phyloP scores from a whole-genome alignment of 768 basidiomycete species.

The Cubamyces sp. region DNA sequence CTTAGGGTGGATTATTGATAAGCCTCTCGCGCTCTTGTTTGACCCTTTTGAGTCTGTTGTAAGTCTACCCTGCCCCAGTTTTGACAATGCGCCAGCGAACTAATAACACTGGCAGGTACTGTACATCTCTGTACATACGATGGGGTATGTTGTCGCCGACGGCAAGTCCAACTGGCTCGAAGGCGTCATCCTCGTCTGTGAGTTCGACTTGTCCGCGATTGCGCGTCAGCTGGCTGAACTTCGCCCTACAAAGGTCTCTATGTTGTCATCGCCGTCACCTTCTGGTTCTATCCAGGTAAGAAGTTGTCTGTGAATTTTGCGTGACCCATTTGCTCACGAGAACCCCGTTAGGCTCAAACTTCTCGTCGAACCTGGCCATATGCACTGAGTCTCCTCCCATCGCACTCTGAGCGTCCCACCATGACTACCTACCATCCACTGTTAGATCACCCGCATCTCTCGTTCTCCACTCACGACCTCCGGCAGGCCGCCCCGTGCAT shows the following conservation, averaged over 20 bases:
- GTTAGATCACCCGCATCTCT: background rate
- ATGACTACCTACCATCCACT: background rate
- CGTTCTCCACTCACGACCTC: constrained; percentile 3
- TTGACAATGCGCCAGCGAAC: background rate
- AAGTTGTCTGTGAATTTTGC: background rate
- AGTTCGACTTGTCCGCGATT: constrained; percentile 17
- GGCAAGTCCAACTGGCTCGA: constrained; percentile 95
- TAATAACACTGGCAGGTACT: constrained; percentile 29
- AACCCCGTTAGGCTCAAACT: constrained; percentile 39
- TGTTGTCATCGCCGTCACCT: constrained; percentile 56
- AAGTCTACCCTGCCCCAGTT: constrained; percentile 17
- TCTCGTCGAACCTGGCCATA: constrained; percentile 36
- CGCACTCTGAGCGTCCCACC: constrained; percentile 5
- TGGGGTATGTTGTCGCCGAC: constrained; percentile 85
- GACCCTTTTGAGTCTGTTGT: constrained; percentile 83
- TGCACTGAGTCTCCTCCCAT: constrained; percentile 29
- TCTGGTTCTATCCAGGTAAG: constrained; percentile 56
- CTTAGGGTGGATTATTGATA: constrained; percentile 79
- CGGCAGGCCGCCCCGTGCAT: constrained; percentile 16
- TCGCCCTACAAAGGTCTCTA: constrained; percentile 46
- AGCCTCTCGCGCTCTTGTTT: constrained; percentile 80
- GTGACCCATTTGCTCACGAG: background rate
- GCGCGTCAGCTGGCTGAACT: constrained; percentile 4
- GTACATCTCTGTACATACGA: constrained; percentile 59
- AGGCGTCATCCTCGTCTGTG: constrained; percentile 77